Evolutionary conservation across 208 protist genomes (phyloP).

Genomic region (Leishmania martiniquensis): DNA sequence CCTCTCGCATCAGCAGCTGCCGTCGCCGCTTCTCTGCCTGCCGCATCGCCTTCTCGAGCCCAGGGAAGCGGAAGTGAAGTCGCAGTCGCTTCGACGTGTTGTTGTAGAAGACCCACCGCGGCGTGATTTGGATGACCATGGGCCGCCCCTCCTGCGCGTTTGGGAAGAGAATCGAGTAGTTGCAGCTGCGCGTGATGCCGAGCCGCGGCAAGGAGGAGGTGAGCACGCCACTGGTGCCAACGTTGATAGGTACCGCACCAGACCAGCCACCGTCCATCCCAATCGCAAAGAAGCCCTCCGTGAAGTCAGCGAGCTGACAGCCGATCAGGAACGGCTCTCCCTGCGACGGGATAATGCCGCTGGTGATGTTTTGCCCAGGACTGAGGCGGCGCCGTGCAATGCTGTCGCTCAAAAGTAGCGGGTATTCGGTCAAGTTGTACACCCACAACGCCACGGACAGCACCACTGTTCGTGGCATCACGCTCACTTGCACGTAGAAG

Average conservation of each 20-base stretch:
- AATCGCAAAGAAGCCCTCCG: conserved; percentile 56
- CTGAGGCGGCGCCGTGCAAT: conserved; percentile 47
- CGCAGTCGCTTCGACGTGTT: conserved; percentile 62
- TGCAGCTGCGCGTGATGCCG: conserved; percentile 72
- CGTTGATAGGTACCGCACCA: conserved; percentile 47
- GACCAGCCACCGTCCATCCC: conserved; percentile 81
- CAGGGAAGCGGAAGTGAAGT: conserved; percentile 59
- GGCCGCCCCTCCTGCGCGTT: conserved; percentile 68
- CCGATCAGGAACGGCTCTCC: conserved; percentile 78
- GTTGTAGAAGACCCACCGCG: conserved; percentile 83
- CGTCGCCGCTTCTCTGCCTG: conserved; percentile 29
- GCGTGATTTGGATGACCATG: conserved; percentile 67
- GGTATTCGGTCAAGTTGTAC: conserved; percentile 82
- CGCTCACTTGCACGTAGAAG: conserved; percentile 71
- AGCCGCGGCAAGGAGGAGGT: conserved; percentile 41
- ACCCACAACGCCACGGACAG: conserved; percentile 81
- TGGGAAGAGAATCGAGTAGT: conserved; percentile 78
- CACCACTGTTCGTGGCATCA: conserved; percentile 70
- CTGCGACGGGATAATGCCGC: conserved; percentile 77
- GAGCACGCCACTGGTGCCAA: conserved; percentile 69
- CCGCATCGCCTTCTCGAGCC: conserved; percentile 25
- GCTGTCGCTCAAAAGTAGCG: conserved; percentile 66
- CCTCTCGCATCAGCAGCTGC: conserved; percentile 19
- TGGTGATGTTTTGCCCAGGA: conserved; percentile 58
- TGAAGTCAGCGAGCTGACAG: conserved; percentile 55